phyloP scores from a whole-genome alignment of 176 grass and related monocot genomes.

The Triticum turgidum region DNA sequence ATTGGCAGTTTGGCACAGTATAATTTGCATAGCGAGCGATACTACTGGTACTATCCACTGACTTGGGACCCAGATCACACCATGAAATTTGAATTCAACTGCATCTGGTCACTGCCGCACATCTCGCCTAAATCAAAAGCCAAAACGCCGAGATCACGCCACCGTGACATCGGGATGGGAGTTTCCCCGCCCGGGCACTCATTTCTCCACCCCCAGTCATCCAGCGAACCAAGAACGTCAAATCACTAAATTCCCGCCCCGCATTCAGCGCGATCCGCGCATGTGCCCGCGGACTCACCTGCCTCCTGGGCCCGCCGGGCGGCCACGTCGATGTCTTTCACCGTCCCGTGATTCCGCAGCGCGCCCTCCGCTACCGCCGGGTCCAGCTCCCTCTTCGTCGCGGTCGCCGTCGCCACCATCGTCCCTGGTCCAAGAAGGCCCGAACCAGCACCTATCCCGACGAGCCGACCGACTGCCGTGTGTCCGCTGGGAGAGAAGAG shows the following conservation, averaged over 20 bases:
- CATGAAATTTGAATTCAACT: constrained; percentile 9
- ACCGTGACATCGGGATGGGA: neutral
- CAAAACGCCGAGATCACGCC: neutral
- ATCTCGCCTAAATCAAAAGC: neutral
- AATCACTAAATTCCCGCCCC: neutral
- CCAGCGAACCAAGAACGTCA: neutral
- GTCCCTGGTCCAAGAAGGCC: neutral
- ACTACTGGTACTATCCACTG: neutral
- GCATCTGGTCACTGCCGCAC: constrained; percentile 17
- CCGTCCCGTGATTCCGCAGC: constrained; percentile 2
- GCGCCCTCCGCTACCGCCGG: neutral
- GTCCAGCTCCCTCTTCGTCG: neutral
- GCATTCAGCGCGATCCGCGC: constrained; percentile 10
- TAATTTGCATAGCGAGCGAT: neutral
- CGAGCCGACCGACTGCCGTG: neutral
- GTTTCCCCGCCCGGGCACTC: neutral
- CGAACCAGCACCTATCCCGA: neutral
- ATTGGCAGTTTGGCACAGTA: neutral
- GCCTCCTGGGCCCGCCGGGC: constrained; percentile 58
- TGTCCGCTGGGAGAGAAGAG: neutral
- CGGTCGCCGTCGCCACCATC: neutral
- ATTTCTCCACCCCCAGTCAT: neutral
- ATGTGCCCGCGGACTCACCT: constrained; percentile 37
- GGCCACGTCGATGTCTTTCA: constrained; percentile 35
- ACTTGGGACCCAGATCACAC: neutral